phyloP scores from a whole-genome alignment of 306 rosid species.

The Cucurbita maxima region DNA sequence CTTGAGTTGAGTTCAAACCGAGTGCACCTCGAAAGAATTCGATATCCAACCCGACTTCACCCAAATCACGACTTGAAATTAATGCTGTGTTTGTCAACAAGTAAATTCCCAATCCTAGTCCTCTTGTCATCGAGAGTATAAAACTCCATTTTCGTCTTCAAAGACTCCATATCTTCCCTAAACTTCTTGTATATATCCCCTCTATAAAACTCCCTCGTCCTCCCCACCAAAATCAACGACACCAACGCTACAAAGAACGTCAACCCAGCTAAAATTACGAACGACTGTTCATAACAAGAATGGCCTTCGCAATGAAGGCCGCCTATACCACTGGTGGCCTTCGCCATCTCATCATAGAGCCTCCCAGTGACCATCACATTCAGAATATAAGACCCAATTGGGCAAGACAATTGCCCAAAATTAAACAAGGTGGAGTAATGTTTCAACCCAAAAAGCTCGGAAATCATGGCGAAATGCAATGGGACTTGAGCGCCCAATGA shows the following conservation, averaged over 20 bases:
- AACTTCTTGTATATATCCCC: slow-evolving; percentile 19
- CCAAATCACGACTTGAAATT: neutral
- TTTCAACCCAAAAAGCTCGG: neutral
- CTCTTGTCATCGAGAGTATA: neutral
- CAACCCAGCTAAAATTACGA: neutral
- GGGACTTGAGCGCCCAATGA: slow-evolving; percentile 19
- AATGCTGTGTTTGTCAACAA: neutral
- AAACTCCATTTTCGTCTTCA: neutral
- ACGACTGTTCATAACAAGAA: slow-evolving; percentile 2
- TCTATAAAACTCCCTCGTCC: slow-evolving; percentile 2
- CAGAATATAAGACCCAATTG: slow-evolving; percentile 4
- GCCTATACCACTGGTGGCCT: no score
- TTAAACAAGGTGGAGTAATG: neutral
- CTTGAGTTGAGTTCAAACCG: no score
- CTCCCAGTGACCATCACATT: slow-evolving; percentile 10
- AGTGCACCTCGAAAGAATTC: no score
- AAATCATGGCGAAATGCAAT: slow-evolving; percentile 6
- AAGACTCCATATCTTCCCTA: slow-evolving; percentile 1
- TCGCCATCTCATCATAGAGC: slow-evolving; percentile 6
- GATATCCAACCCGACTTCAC: no score
- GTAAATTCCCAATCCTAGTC: neutral
- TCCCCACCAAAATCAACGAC: slow-evolving; percentile 1
- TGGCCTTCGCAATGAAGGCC: neutral
- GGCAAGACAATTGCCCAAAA: neutral
- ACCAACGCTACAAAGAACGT: neutral